These are phyloP conservation scores for Hypoxylon perforatum DNA, from an alignment of 495 filamentous ascomycete species.

Conservation along the genomic window DNA sequence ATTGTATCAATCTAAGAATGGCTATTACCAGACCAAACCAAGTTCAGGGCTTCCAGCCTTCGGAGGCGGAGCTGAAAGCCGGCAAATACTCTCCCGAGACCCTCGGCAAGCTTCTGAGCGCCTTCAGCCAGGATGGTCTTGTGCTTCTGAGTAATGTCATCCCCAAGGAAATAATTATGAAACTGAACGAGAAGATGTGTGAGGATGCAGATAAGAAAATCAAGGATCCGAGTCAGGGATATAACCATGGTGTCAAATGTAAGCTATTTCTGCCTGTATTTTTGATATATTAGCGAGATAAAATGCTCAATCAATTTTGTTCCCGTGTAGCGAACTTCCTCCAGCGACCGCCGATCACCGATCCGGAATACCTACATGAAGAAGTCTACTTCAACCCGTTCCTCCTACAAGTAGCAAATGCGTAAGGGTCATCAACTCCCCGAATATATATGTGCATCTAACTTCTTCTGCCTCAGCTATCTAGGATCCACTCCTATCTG, in stretches of 20 bases:
- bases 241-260: slow-evolving; percentile 47
- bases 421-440: slow-evolving; percentile 27
- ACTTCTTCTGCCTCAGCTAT: slow-evolving; percentile 30
- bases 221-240: slow-evolving; percentile 37
- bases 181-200: slow-evolving; percentile 38
- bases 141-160: slow-evolving; percentile 44
- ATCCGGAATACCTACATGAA: slow-evolving; percentile 44
- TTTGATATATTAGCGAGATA: neutral
- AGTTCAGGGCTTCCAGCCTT: neutral
- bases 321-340: slow-evolving; percentile 40
- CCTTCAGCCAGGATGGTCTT: slow-evolving; percentile 45
- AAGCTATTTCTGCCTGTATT: neutral
- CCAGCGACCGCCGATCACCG: slow-evolving; percentile 40
- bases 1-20: neutral
- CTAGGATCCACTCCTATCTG: slow-evolving; percentile 43
- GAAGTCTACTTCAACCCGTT: slow-evolving; percentile 54
- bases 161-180: slow-evolving; percentile 37
- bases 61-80: slow-evolving; percentile 25
- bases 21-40: neutral
- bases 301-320: slow-evolving; percentile 3
- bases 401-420: slow-evolving; percentile 46
- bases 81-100: slow-evolving; percentile 29
- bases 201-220: slow-evolving; percentile 39
- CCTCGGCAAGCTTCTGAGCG: slow-evolving; percentile 38
- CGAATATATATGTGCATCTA: neutral